Percentiles rank a stretch among this genome's conserved stretches.
Conservation (phyloP, 1,284 basidiomycete genomes). For the Papiliotrema nemorosa region DNA sequence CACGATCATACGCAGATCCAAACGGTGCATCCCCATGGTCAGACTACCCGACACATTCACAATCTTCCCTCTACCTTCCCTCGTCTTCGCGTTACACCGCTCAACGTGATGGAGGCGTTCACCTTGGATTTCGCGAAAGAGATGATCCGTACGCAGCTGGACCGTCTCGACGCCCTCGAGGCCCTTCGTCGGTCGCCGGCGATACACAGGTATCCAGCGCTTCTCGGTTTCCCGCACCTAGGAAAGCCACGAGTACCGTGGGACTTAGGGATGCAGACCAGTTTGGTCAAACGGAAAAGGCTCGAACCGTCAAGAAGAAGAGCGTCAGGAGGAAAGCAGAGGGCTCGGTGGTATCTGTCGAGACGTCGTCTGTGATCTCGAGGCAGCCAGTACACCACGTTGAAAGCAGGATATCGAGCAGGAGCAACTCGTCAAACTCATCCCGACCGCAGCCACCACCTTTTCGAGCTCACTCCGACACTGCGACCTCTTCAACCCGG, state of each 20-base stretch:
- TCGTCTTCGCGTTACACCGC: slow-evolving; percentile 10
- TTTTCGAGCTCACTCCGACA: slow-evolving; percentile 9
- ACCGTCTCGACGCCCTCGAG: background rate
- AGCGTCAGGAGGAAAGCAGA: background rate
- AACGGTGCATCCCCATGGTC: slow-evolving; percentile 31
- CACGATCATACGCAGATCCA: slow-evolving; percentile 39
- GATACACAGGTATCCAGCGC: slow-evolving; percentile 5
- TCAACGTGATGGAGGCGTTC: slow-evolving; percentile 13
- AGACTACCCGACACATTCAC: slow-evolving; percentile 6
- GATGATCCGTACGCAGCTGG: slow-evolving; percentile 2
- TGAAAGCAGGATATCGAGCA: background rate
- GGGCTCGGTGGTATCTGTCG: background rate
- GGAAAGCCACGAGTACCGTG: slow-evolving; percentile 19
- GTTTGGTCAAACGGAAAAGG: background rate
- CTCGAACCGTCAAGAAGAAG: no score
- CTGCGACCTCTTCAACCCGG: slow-evolving; percentile 13
- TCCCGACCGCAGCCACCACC: slow-evolving; percentile 5
- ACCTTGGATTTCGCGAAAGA: slow-evolving; percentile 11
- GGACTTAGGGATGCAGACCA: slow-evolving; percentile 12
- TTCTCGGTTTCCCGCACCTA: slow-evolving; percentile 26
- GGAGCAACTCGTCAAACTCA: background rate
- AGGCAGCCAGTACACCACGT: no score
- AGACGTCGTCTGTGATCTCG: background rate
- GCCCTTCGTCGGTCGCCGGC: slow-evolving; percentile 12
- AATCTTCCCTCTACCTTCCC: slow-evolving; percentile 4